Conservation (phyloP, 139 green algal species). For the Asterochloris erici region DNA sequence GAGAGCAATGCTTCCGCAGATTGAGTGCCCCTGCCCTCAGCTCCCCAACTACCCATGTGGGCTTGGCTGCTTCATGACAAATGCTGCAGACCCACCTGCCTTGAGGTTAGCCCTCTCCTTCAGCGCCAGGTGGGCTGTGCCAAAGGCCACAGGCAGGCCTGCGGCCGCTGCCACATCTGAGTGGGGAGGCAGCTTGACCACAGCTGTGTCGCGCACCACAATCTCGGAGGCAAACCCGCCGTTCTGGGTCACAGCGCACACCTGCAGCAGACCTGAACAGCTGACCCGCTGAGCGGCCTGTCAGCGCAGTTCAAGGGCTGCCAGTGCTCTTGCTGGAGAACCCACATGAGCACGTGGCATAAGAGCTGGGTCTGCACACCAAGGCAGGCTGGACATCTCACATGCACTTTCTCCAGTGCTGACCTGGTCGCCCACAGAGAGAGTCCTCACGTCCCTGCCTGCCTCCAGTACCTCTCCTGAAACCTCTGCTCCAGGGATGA, state of each 20-base stretch:
- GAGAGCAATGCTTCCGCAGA: too few relatives aligned
- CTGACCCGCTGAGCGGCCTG: neutral
- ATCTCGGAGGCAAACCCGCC: constrained; percentile 75
- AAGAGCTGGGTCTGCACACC: too few relatives aligned
- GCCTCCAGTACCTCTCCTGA: constrained; percentile 69
- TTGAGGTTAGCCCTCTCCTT: constrained; percentile 55
- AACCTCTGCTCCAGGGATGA: constrained; percentile 79
- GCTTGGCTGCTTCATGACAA: too few relatives aligned
- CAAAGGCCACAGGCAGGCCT: constrained; percentile 79
- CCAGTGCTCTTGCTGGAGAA: too few relatives aligned
- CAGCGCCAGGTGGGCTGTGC: constrained; percentile 83
- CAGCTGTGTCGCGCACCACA: constrained; percentile 40
- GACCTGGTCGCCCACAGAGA: constrained; percentile 73
- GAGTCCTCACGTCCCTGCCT: constrained; percentile 46
- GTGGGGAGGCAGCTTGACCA: constrained; percentile 32
- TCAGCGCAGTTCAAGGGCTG: neutral
- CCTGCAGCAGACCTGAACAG: constrained; percentile 13
- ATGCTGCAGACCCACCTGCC: constrained; percentile 26
- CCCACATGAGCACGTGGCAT: too few relatives aligned
- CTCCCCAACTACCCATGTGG: too few relatives aligned
- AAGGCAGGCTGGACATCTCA: neutral
- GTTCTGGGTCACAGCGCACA: constrained; percentile 49
- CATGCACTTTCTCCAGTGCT: neutral
- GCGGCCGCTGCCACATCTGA: constrained; percentile 35
- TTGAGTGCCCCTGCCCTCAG: too few relatives aligned